These are phyloP conservation scores for Echeveria elegans DNA, from an alignment of 164 flowering plant species.

Conservation along the genomic window DNA sequence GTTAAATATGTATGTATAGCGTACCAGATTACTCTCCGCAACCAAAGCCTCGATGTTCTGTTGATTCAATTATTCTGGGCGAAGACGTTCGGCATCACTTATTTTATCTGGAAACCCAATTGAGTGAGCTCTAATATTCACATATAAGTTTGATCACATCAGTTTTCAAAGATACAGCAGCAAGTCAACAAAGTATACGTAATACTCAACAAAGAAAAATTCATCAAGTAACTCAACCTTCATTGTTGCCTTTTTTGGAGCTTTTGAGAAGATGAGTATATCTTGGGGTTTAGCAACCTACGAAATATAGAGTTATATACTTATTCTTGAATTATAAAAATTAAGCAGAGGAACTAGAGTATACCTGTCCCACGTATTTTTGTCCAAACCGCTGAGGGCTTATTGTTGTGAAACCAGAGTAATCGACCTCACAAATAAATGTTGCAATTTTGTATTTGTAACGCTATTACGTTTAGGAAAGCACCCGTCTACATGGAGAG, in stretches of 20 bases:
- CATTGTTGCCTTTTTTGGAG: slow-evolving; percentile 49
- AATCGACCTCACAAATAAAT: slow-evolving; percentile 53
- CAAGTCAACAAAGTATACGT: not conserved
- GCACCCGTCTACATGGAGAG: not conserved
- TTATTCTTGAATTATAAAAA: not conserved
- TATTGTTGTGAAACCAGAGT: slow-evolving; percentile 96
- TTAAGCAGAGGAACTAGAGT: slow-evolving; percentile 7
- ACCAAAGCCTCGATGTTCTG: slow-evolving; percentile 96
- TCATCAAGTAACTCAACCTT: slow-evolving; percentile 33
- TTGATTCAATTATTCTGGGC: slow-evolving; percentile 96
- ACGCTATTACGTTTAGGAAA: too few relatives aligned
- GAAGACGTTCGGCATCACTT: slow-evolving; percentile 74
- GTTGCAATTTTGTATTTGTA: not conserved
- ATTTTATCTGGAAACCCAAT: slow-evolving; percentile 39
- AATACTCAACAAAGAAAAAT: not conserved
- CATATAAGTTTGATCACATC: not conserved
- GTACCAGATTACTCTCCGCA: slow-evolving; percentile 93
- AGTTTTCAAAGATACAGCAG: not conserved
- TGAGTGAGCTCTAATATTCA: not conserved
- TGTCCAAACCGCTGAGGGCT: slow-evolving; percentile 99
- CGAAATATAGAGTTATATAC: slow-evolving; percentile 14
- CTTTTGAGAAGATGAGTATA: slow-evolving; percentile 91
- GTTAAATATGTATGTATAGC: too few relatives aligned
- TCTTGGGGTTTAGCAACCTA: slow-evolving; percentile 99
- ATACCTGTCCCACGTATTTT: slow-evolving; percentile 98